Base-by-base conservation (phyloP, 768 basidiomycete species). In the Lentinula edodes region DNA sequence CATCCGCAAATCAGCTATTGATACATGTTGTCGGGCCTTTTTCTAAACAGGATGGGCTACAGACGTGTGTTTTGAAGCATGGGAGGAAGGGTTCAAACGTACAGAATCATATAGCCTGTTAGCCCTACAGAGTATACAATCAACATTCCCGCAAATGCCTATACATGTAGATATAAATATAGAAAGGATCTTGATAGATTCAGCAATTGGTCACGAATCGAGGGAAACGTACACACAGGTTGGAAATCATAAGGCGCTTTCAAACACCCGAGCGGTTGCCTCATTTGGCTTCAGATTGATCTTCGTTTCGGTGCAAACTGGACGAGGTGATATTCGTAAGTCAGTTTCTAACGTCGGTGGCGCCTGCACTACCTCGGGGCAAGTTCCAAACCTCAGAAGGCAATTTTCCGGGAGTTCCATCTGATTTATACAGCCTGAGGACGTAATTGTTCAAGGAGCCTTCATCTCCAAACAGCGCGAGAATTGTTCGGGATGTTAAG, bases 261-360 rank as follows among this genome's bases (percentile, higher is more conserved):
- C 67, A 66, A 65, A 67, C 67, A 69, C 67, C 69, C 70, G 68
- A 68, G 62, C 62, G 60, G 57, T 63, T 58, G 38, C 59, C 34
- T 28, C 58, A 50, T 39, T 52, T 4, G 28, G 51, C n/a, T 16
- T 34, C 0, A 52, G 51, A 52, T 52, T 52, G 51, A 52, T 52
- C 66, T 63, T 67, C 59, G 46, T 63, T 61, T 45, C 60, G 59
- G 65, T 67, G 65, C 61, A 67, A 60, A 61, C 65, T 65, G 63
- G 64, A 61, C 53, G 63, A 68, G 63, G 60, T 42, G 67, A 63
- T 53, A 63, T 53, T 58, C 54, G 58, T 42, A 68, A 63, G 55
- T 58, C 54, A 54, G 62, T 65, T 69, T 64, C 64, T 64, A 64
- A 67, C 38, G 53, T 54, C 66, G 64, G 50, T 52, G 51, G 51